A percentile compares a stretch with the other conserved stretches of the same genome.
These are phyloP conservation scores for Curvularia spicifera DNA, from an alignment of 2,329 filamentous ascomycete genomes.

Conservation along the genomic window DNA sequence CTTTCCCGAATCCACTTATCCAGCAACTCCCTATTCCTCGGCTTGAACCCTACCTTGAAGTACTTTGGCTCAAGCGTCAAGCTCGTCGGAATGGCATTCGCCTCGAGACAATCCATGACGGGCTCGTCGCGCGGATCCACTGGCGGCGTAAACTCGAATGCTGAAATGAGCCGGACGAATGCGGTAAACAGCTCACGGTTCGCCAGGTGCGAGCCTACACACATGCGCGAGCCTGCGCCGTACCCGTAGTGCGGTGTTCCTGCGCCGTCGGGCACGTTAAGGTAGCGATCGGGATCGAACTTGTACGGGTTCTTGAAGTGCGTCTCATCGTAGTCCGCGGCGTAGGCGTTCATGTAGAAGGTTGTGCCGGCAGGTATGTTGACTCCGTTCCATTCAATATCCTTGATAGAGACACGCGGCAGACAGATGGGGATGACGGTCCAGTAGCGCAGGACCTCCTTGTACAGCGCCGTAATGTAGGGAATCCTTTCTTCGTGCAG, in stretches of 20 bases:
- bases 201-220: conserved; percentile 55
- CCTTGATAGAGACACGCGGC: conserved; percentile 73
- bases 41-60: conserved; percentile 58
- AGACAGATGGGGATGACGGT: conserved; percentile 81
- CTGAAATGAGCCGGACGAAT: conserved; percentile 56
- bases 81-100: conserved; percentile 56
- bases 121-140: conserved; percentile 50
- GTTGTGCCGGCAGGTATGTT: conserved; percentile 76
- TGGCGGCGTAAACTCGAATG: conserved; percentile 55
- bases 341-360: conserved; percentile 80
- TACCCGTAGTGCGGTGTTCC: conserved; percentile 59
- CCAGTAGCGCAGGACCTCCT: conserved; percentile 79
- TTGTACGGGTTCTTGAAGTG: conserved; percentile 69
- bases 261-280: conserved; percentile 56
- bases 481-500: conserved; percentile 75
- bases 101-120: conserved; percentile 54
- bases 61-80: conserved; percentile 59
- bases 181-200: conserved; percentile 54
- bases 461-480: conserved; percentile 78
- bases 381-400: conserved; percentile 71
- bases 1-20: conserved; percentile 57
- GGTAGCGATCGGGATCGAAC: conserved; percentile 75
- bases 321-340: conserved; percentile 72
- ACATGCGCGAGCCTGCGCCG: conserved; percentile 56
- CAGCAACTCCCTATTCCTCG: conserved; percentile 50